These are phyloP conservation scores for Colletotrichum sp. DNA, from an alignment of 2,329 filamentous ascomycete species.

Conservation along the genomic window DNA sequence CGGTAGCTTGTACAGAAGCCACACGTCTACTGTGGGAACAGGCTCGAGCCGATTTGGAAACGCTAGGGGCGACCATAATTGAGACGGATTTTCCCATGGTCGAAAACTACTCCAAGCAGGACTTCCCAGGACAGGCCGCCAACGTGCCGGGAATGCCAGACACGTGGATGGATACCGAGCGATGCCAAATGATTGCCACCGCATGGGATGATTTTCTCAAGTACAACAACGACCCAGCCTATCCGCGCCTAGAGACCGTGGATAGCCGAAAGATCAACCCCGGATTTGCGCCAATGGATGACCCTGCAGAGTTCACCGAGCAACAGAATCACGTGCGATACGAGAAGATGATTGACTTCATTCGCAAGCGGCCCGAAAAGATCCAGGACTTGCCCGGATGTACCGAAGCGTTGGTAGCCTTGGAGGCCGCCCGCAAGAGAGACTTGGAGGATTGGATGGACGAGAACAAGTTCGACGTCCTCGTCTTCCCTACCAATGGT, in stretches of 20 bases:
- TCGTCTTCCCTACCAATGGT: constrained; percentile 11
- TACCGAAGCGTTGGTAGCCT: not conserved
- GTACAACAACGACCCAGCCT: constrained; percentile 42
- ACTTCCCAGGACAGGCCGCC: constrained; percentile 1
- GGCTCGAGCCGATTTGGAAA: constrained; percentile 39
- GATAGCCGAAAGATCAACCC: constrained; percentile 37
- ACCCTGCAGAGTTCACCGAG: not conserved
- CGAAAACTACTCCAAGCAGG: constrained; percentile 1
- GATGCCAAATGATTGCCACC: constrained; percentile 45
- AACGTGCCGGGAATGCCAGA: not conserved
- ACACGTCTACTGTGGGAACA: constrained; percentile 32
- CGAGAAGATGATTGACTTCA: constrained; percentile 5
- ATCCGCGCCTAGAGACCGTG: constrained; percentile 41
- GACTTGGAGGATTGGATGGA: constrained; percentile 16
- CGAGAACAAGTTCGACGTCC: not conserved
- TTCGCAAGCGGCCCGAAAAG: not conserved
- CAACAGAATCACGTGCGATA: constrained; percentile 17
- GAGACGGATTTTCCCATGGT: constrained; percentile 26
- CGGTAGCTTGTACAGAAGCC: not conserved
- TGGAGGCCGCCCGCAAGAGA: constrained; percentile 3
- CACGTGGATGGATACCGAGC: constrained; percentile 45
- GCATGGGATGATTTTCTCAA: constrained; percentile 57
- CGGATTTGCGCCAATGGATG: constrained; percentile 10
- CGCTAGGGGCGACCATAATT: constrained; percentile 44
- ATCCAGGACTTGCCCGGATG: not conserved